Base-by-base conservation (phyloP, 2,329 filamentous ascomycete species). In the Fonsecaea nubica region DNA sequence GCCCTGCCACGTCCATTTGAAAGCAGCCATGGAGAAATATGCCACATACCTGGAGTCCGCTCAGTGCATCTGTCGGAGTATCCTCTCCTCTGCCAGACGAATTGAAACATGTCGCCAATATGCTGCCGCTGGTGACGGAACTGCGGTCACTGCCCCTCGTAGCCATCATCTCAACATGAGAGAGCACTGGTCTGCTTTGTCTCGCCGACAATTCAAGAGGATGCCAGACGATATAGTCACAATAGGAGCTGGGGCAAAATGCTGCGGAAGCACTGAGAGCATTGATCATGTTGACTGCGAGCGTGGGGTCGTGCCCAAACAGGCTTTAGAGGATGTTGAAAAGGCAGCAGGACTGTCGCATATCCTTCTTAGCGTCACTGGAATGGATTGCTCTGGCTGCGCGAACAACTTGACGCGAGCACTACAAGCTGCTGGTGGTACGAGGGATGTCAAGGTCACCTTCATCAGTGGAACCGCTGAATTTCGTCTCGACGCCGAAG, bases 401-500 rank as follows among this genome's bases (percentile, higher is more conserved):
- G 65, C 69, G 69, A 64, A 67, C 1, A 73, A 72, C 57, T 60
- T 73, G 38, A 63, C 62, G 45, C 62, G 67, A 60, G 64, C 68
- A 25, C 62, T 73, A 33, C 48, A 54, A 21, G 65, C 61, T 25
- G 66, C 67, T 7, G 56, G 45, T 8, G 71, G 67, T 1, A 64
- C 67, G 13, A 54, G 40, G 21, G 69, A 71, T 35, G 65, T 72
- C n/a, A 67, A 67, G 21, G 70, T 71, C 53, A 71, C 62, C 50
- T 72, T 73, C 42, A 67, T 73, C 33, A 64, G 62, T 55, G 68
- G 66, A 10, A 63, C 52, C 53, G 72, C 70, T 30, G 71, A 73
- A 42, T 72, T 73, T 7, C 53, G 63, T 2, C 83, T 84, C 0
- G 80, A 86, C n/a, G 76, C 76, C 0, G 78, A 80, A 1, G 74